These are phyloP conservation scores for Ophiostoma montium DNA, from an alignment of 2,329 filamentous ascomycete genomes.

Conservation along the genomic window DNA sequence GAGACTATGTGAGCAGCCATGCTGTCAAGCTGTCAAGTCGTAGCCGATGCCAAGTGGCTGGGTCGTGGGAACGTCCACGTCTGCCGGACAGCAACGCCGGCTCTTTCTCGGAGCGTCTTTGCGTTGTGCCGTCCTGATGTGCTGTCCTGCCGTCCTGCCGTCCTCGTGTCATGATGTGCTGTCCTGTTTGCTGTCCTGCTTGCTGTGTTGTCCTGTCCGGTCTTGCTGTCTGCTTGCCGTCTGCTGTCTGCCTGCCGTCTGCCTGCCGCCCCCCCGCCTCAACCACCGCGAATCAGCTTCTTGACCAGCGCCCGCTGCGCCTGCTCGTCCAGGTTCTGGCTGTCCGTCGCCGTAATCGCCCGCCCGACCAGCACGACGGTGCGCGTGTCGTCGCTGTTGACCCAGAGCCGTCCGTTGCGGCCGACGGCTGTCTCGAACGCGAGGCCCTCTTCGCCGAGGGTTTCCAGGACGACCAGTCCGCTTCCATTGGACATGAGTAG, in stretches of 20 bases:
- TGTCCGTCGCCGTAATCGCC: conserved; percentile 66
- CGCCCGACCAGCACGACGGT: conserved; percentile 65
- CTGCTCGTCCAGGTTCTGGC: conserved; percentile 45
- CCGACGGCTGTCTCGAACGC: conserved; percentile 91
- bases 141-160: no score
- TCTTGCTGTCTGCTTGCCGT: not conserved
- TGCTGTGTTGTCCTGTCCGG: no score
- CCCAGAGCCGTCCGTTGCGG: conserved; percentile 84
- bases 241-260: not conserved
- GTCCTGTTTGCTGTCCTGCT: no score
- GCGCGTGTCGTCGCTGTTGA: conserved; percentile 54
- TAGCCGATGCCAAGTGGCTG: no score
- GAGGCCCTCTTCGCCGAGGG: conserved; percentile 59
- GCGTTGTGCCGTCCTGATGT: no score
- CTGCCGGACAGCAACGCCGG: no score
- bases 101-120: no score
- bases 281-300: conserved; percentile 32
- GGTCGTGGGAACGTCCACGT: no score
- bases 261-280: conserved; percentile 18
- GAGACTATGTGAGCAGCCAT: no score
- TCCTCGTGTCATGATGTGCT: no score
- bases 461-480: conserved; percentile 60
- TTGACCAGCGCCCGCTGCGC: conserved; percentile 55
- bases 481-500: conserved; percentile 40
- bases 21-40: no score